Evolutionary conservation across 2,329 filamentous ascomycete species (phyloP), one percentile per base, ranked within the genome.

Genomic region (Penicillium polonicum): DNA sequence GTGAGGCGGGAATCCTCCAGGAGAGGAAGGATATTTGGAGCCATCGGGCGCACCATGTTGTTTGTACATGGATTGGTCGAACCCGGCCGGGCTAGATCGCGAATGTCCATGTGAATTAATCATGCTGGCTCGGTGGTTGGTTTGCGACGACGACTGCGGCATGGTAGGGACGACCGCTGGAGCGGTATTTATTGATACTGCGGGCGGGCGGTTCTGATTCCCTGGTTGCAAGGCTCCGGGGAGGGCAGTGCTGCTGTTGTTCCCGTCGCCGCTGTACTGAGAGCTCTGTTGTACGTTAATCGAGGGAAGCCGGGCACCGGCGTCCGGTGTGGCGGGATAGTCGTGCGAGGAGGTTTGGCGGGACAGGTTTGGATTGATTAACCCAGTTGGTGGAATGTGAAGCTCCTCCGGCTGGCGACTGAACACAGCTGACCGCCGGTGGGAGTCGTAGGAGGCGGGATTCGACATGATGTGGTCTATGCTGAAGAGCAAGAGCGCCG

Each of bases 91-190:
- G 74, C 91, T 96, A 57, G 91, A 94, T 68, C 90, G 85, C 48
- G 92, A 92, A 76, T 96, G 93, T 71, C 82, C 84, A 72, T 93
- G 90, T 17, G 88, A 83, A 72, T 83, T 79, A 73, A 78, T 85
- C 68, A 89, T 79, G 43, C 83, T 83, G 55, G 86, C 83, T 23
- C 88, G 84, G 43, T 88, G 85, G 27, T 85, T 82, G 53, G 76
- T 72, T 39, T 76, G 77, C 57, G 76, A 74, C 53, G 77, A 76
- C 48, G 78, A 67, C 62, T 80, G 80, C 54, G 80, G 80, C 64
- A 85, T 76, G 29, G 83, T 83, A 62, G 85, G 83, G 53, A 85
- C 72, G n/a, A 77, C 78, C 25, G 78, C 79, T 7, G 86, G 82
- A 27, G 84, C 82, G 13, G 84, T 84, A 69, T 84, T 86, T 52